Evolutionary conservation across 306 rosid species (phyloP).

Genomic region (Cucurbita ficifolia): DNA sequence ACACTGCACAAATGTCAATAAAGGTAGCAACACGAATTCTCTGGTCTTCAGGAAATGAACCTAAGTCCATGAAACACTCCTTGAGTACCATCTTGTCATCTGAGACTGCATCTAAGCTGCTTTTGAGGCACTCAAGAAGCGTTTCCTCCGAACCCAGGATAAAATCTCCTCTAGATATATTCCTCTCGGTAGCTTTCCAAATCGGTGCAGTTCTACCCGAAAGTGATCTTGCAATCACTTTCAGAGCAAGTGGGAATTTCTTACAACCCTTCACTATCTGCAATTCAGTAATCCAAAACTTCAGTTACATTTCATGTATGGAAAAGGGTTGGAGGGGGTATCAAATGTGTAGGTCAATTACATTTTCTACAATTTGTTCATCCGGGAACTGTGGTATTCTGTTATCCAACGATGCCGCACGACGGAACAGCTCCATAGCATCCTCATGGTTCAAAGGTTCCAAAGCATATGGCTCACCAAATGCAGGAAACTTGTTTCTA

Average conservation of each 20-base stretch:
- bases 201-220: not conserved
- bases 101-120: conserved; percentile 21
- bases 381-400: not conserved
- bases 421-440: not conserved
- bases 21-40: conserved; percentile 41
- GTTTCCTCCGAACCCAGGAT: conserved; percentile 12
- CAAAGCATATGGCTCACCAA: not conserved
- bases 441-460: not conserved
- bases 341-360: not conserved
- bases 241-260: conserved; percentile 35
- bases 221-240: conserved; percentile 28
- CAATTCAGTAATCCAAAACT: conserved; percentile 9
- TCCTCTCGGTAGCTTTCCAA: conserved; percentile 19
- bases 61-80: conserved; percentile 33
- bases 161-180: conserved; percentile 16
- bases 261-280: conserved; percentile 38
- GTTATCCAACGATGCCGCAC: not conserved
- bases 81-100: conserved; percentile 8
- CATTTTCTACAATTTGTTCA: not conserved
- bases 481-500: not conserved
- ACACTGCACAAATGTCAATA: conserved; percentile 48
- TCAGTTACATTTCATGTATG: not conserved
- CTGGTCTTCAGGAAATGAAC: conserved; percentile 46
- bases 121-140: conserved; percentile 27
- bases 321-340: not conserved